A percentile compares a stretch with the other conserved stretches of the same genome.
These are phyloP conservation scores for Colletotrichum euphorbiae DNA, from an alignment of 2,329 filamentous ascomycete species.

Conservation along the genomic window DNA sequence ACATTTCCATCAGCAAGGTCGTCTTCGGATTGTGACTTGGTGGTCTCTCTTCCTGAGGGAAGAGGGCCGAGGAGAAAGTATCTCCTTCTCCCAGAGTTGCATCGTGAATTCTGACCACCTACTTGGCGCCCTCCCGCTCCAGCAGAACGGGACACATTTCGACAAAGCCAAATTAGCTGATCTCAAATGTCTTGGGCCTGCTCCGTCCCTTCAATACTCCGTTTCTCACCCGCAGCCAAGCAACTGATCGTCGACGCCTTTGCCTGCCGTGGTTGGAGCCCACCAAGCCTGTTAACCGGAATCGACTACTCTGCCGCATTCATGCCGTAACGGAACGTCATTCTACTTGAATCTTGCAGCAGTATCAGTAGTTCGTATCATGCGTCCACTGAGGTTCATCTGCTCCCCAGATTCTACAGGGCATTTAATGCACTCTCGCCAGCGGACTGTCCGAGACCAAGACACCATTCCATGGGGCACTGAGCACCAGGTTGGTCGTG, in stretches of 20 bases:
- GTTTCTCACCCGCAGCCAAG: not conserved
- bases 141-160: conserved; percentile 26
- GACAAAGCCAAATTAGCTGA: conserved; percentile 8
- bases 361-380: no score
- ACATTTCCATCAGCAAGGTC: no score
- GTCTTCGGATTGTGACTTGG: not conserved
- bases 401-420: no score
- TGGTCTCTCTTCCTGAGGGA: not conserved
- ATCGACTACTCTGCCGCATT: conserved; percentile 9
- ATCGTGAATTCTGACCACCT: conserved; percentile 5
- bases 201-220: not conserved
- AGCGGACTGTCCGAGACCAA: conserved; percentile 25
- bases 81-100: not conserved
- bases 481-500: conserved; percentile 20
- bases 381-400: no score
- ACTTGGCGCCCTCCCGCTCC: conserved; percentile 5
- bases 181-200: conserved; percentile 3
- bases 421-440: not conserved
- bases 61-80: not conserved
- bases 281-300: not conserved
- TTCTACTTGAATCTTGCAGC: not conserved
- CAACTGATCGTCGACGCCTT: conserved; percentile 13
- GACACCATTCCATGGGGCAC: conserved; percentile 19
- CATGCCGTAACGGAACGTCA: not conserved
- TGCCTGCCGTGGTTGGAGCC: not conserved